phyloP scores from a whole-genome alignment of 83 land plant genomes.

The Picea engelmannii region DNA sequence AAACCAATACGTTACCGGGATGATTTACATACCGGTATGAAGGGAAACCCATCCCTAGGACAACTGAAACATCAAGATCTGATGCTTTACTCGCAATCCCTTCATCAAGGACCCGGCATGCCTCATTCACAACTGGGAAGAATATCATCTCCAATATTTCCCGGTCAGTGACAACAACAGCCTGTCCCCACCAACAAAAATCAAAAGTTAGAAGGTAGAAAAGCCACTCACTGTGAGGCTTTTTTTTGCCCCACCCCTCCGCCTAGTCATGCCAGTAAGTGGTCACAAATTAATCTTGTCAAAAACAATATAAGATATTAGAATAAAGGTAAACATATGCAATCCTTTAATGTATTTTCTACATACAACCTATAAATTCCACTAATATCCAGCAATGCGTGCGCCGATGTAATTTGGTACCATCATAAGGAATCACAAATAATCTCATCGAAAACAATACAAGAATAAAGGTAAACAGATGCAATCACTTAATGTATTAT shows the following conservation, averaged over 20 bases:
- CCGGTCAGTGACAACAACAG: conserved; percentile 67
- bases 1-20: neutral
- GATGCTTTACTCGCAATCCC: conserved; percentile 82
- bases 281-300: too few species aligned
- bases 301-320: too few species aligned
- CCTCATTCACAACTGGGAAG: conserved; percentile 95
- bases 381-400: neutral
- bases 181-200: conserved; percentile 36
- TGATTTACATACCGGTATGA: conserved; percentile 70
- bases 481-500: neutral
- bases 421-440: too few species aligned
- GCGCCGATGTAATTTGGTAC: neutral
- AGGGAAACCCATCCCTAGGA: conserved; percentile 97
- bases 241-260: too few species aligned
- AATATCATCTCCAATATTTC: conserved; percentile 93
- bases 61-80: conserved; percentile 86
- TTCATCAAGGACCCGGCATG: conserved; percentile 88
- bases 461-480: neutral
- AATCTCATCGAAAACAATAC: too few species aligned
- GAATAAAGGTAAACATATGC: neutral
- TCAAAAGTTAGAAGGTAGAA: too few species aligned
- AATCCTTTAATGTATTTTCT: neutral
- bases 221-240: too few species aligned
- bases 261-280: too few species aligned
- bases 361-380: neutral